Evolutionary conservation across 139 green algal species (phyloP).

Genomic region (Closterium sp.): DNA sequence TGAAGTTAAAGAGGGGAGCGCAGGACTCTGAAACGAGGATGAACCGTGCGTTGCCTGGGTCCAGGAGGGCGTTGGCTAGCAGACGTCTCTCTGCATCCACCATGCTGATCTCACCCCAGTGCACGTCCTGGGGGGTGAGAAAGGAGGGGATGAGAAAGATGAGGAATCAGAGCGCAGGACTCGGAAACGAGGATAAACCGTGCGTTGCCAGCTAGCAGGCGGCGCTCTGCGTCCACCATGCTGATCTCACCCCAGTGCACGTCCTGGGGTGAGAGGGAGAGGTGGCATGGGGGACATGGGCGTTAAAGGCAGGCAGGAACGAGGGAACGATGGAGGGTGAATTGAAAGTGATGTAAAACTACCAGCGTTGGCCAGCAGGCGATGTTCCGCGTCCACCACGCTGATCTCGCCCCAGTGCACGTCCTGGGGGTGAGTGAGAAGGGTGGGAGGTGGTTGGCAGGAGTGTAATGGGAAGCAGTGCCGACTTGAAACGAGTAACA

Average conservation of each 20-base stretch:
- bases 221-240: not conserved
- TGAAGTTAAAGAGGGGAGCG: slow-evolving; percentile 42
- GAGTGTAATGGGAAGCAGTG: too few relatives aligned
- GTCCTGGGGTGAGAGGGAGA: too few relatives aligned
- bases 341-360: too few relatives aligned
- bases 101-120: slow-evolving; percentile 45
- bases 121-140: slow-evolving; percentile 16
- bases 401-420: slow-evolving; percentile 43
- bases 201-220: slow-evolving; percentile 14
- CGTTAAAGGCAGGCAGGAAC: too few relatives aligned
- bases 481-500: too few relatives aligned
- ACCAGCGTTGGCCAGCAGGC: slow-evolving; percentile 33
- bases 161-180: not conserved
- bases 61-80: slow-evolving; percentile 41
- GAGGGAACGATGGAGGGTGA: too few relatives aligned
- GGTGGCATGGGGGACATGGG: too few relatives aligned
- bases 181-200: not conserved
- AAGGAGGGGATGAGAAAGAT: not conserved
- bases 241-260: not conserved
- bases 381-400: slow-evolving; percentile 41
- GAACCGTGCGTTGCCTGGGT: slow-evolving; percentile 46
- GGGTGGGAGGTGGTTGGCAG: too few relatives aligned
- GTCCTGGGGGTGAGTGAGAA: not conserved
- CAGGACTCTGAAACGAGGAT: slow-evolving; percentile 45
- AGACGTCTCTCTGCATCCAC: slow-evolving; percentile 41